Evolutionary conservation across 208 protist species (phyloP), one percentile per base, ranked within the genome.

Genomic region (Leishmania mexicana): DNA sequence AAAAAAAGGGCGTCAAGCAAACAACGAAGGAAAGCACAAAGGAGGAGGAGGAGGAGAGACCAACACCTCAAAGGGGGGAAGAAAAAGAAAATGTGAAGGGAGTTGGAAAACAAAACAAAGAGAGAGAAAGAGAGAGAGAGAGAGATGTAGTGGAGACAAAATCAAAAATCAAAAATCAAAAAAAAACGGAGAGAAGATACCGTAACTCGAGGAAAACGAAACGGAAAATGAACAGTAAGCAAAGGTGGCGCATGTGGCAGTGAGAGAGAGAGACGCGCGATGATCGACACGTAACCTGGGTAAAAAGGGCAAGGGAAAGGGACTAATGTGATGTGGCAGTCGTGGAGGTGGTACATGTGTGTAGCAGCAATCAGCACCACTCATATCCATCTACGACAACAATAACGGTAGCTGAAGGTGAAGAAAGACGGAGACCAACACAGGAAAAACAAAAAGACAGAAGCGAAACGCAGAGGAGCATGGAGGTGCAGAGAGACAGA

Each of bases 401-500:
- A 64, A 24, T 58, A 58, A 24, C 17, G 53, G 58, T 64, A 64
- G 58, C 19, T 64, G 28, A 6, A 35, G 2, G 58, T 64, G 58
- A 31, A 64, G 28, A 64, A 13, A 71, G 65, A 5, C 65, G 15
- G 35, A 71, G 38, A 47, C 6, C 13, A 11, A 11, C 24, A 54
- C 70, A 15, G 3, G 53, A 77, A 19, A 58, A 64, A 35, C 45
- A 40, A 45, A 10, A 24, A 42, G 3, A 6, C 47, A 47, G 24
- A 28, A 19, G n/a, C 11, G 53, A 65, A 47, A 77, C 19, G 31
- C 35, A 40, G 51, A 77, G 54, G 10, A n/a, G 17, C 60, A 38
- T 38, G 51, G 38, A 64, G 21, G 78, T 62, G 81, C 21, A 53
- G 68, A 87, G 76, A 74, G 45, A 76, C 31, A 84, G 73, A 79